Base-by-base conservation (phyloP, 1,139 yeast genomes). In the Yamadazyma trypodendri region DNA sequence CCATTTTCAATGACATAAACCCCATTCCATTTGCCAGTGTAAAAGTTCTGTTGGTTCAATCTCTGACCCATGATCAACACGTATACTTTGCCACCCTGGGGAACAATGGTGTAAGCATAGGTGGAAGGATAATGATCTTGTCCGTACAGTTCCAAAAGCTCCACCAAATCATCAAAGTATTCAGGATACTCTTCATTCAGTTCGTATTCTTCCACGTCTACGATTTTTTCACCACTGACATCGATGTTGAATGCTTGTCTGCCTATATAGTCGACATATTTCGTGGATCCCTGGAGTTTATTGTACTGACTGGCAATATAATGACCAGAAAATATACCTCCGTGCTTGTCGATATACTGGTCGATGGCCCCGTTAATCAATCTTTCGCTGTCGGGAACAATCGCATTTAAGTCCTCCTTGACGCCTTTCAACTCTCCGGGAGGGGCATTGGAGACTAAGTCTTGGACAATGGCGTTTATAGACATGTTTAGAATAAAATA, bases 1-100 rank as follows among this genome's bases (percentile, higher is more conserved):
- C 63, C 60, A 2, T 61, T 58, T 43, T 70, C 60, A 34, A 76
- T 63, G 4, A 63, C 55, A 58, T 87, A 92, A 48, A 71, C 68
- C 0, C 95, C 80, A 38, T 73, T 75, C 97, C 97, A 90, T 58
- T 81, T 79, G 7, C 97, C 97, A 49, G 89, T 88, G 77, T 92
- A 88, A 63, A 72, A 90, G 64, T 92, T 92, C 36, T 74, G 72
- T 34, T 85, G 80, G 56, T 84, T 88, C 51, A 79, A 71, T 56
- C 80, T 82, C 52, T 81, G 82, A 38, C 95, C 95, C 36, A 84
- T 77, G 20, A 88, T 69, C 9, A 84, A 66, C 12, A 75, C 75
- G 15, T 55, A 42, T 12, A 56, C 48, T 48, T 58, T 41, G 45
- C 62, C 42, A 3, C 49, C 59, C 12, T 60, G 37, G 5, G 79